These are phyloP conservation scores for Podaxis sp. DNA, from an alignment of 768 basidiomycete species.

Conservation along the genomic window DNA sequence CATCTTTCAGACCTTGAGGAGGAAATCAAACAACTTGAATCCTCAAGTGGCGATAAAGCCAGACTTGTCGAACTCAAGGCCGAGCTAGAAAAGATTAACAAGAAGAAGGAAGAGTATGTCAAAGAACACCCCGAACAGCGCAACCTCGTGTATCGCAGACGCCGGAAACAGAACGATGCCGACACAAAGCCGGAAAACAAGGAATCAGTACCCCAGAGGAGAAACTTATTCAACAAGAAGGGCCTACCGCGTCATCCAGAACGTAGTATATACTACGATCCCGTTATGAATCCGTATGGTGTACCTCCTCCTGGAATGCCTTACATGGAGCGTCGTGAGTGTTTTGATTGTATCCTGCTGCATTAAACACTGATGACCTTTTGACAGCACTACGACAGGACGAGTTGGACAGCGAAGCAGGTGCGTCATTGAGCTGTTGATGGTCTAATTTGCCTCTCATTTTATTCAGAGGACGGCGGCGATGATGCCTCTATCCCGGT, in stretches of 20 bases:
- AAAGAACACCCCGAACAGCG: slow-evolving; percentile 91
- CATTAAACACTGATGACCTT: not conserved
- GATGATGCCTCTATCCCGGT: slow-evolving; percentile 66
- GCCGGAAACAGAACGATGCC: slow-evolving; percentile 36
- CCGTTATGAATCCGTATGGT: slow-evolving; percentile 90
- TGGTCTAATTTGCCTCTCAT: not conserved
- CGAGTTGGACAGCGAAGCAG: slow-evolving; percentile 60
- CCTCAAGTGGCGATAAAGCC: slow-evolving; percentile 48
- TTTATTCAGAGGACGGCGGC: slow-evolving; percentile 28
- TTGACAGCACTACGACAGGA: slow-evolving; percentile 52
- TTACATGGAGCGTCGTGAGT: slow-evolving; percentile 83
- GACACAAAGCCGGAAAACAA: slow-evolving; percentile 28
- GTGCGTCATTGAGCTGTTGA: slow-evolving; percentile 16
- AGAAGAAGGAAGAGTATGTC: slow-evolving; percentile 90
- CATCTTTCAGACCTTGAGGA: slow-evolving; percentile 64
- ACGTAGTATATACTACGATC: slow-evolving; percentile 88
- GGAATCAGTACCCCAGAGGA: slow-evolving; percentile 42
- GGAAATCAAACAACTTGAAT: slow-evolving; percentile 67
- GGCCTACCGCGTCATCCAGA: slow-evolving; percentile 90
- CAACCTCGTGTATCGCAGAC: slow-evolving; percentile 69
- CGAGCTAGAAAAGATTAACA: slow-evolving; percentile 76
- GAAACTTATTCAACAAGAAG: slow-evolving; percentile 75
- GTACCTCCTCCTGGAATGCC: slow-evolving; percentile 96
- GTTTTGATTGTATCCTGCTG: not conserved
- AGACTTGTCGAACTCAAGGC: slow-evolving; percentile 66